Conservation (phyloP, 371 early-diverging fungal species). For the Zychaea mexicana region DNA sequence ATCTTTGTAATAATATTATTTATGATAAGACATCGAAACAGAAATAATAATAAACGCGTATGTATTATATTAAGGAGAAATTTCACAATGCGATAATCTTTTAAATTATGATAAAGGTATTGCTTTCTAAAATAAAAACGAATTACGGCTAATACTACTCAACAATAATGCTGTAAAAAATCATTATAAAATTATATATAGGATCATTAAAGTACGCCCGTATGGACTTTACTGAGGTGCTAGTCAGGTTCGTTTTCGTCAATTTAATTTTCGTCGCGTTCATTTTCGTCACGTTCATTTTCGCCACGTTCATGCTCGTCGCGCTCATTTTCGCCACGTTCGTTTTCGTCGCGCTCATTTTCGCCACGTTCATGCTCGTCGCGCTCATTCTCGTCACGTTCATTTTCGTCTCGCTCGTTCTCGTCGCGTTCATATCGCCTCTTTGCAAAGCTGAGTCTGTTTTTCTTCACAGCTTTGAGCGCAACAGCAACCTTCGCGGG, state of each 20-base stretch:
- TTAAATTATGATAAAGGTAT: too few species aligned
- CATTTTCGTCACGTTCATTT: not conserved
- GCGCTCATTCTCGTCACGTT: not conserved
- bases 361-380: not conserved
- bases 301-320: not conserved
- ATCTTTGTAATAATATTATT: too few species aligned
- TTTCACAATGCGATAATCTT: too few species aligned
- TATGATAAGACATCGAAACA: too few species aligned
- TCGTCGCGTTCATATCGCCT: not conserved
- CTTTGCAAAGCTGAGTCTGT: not conserved
- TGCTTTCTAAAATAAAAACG: too few species aligned
- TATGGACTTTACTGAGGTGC: not conserved
- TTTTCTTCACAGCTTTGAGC: not conserved
- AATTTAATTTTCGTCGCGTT: not conserved
- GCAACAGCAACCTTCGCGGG: too few species aligned
- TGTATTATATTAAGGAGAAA: too few species aligned
- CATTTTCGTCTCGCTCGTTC: not conserved
- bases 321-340: not conserved
- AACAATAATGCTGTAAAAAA: too few species aligned
- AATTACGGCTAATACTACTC: too few species aligned
- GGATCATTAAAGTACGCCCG: too few species aligned
- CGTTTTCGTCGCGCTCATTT: constrained; percentile 1
- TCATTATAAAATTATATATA: too few species aligned
- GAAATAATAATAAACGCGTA: too few species aligned
- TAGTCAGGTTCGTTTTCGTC: not conserved